Conservation (phyloP, 2,329 filamentous ascomycete species). For the Coniochaeta sp. region DNA sequence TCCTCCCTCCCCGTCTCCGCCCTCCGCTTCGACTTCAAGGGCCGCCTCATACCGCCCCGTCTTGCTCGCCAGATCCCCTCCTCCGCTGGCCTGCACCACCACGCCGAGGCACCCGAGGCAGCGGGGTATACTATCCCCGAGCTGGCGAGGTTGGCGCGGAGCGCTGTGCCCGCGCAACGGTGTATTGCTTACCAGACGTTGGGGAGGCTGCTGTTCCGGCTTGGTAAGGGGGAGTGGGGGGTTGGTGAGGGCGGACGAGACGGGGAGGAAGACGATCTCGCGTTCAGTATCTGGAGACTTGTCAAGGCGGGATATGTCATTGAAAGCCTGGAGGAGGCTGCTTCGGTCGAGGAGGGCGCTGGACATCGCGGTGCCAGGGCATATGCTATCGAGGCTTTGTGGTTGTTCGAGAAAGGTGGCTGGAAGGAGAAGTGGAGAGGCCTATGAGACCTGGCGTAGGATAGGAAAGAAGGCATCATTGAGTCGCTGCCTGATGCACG, state of each 20-base stretch:
- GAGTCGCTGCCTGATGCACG: too few species aligned
- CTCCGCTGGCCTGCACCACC: constrained; percentile 81
- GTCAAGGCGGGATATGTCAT: constrained; percentile 71
- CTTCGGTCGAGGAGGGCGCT: constrained; percentile 51
- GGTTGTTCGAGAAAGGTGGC: constrained; percentile 69
- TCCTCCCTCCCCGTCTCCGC: constrained; percentile 64
- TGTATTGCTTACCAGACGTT: constrained; percentile 90
- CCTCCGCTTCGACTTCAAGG: constrained; percentile 84
- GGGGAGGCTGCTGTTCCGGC: constrained; percentile 73
- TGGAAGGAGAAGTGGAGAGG: constrained; percentile 58
- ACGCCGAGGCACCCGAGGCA: constrained; percentile 84
- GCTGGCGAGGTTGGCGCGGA: constrained; percentile 71
- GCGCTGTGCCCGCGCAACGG: constrained; percentile 75
- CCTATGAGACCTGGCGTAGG: constrained; percentile 3
- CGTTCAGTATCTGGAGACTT: constrained; percentile 75
- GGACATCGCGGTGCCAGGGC: constrained; percentile 74
- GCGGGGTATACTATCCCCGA: constrained; percentile 92
- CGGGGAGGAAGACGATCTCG: constrained; percentile 52
- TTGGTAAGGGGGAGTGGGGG: constrained; percentile 68
- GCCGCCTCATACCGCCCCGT: constrained; percentile 69
- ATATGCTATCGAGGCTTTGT: constrained; percentile 83
- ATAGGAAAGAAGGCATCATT: not conserved
- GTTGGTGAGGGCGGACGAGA: constrained; percentile 50
- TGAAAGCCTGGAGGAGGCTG: constrained; percentile 70
- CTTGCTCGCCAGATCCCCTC: constrained; percentile 67